These are phyloP conservation scores for Cryptococcus floricola DNA, from an alignment of 1,284 basidiomycete genomes.

Conservation along the genomic window DNA sequence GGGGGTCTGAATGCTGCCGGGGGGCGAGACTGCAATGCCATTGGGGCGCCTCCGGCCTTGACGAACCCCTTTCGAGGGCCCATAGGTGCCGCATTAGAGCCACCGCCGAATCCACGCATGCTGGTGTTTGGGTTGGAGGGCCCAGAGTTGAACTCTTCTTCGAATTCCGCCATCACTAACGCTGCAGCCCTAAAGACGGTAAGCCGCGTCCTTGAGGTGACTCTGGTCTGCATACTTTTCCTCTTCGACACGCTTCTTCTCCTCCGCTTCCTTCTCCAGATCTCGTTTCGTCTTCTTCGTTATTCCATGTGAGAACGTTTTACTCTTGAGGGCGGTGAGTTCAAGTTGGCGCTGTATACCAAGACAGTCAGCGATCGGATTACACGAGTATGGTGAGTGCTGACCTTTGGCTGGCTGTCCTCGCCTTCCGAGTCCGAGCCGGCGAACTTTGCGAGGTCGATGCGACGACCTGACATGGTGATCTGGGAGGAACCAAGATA, in stretches of 20 bases:
- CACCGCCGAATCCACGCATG: slow-evolving; percentile 12
- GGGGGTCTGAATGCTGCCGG: background rate
- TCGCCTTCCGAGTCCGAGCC: slow-evolving; percentile 46
- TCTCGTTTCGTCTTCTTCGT: slow-evolving; percentile 65
- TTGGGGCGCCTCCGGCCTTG: slow-evolving; percentile 55
- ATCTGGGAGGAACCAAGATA: background rate
- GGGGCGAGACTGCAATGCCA: slow-evolving; percentile 1
- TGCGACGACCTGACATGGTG: slow-evolving; percentile 16
- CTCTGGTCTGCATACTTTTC: slow-evolving; percentile 45
- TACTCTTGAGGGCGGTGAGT: slow-evolving; percentile 44
- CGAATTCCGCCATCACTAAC: slow-evolving; percentile 70
- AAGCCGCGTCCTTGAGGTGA: background rate
- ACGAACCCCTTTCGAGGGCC: slow-evolving; percentile 62
- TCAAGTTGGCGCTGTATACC: slow-evolving; percentile 26
- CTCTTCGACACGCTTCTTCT: slow-evolving; percentile 76
- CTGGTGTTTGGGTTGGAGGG: slow-evolving; percentile 51
- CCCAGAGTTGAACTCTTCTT: slow-evolving; percentile 72
- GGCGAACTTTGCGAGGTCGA: slow-evolving; percentile 46
- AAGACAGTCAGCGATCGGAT: too few relatives aligned
- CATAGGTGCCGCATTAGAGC: slow-evolving; percentile 8
- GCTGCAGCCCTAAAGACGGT: slow-evolving; percentile 40
- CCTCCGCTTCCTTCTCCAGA: slow-evolving; percentile 79
- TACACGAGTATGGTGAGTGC: background rate
- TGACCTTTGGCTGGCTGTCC: slow-evolving; percentile 26
- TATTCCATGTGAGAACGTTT: slow-evolving; percentile 48